A percentile compares a stretch with the other conserved stretches of the same genome.
phyloP scores from a whole-genome alignment of 169 alveolate genomes.

The Haemoproteus tartakovskyi region DNA sequence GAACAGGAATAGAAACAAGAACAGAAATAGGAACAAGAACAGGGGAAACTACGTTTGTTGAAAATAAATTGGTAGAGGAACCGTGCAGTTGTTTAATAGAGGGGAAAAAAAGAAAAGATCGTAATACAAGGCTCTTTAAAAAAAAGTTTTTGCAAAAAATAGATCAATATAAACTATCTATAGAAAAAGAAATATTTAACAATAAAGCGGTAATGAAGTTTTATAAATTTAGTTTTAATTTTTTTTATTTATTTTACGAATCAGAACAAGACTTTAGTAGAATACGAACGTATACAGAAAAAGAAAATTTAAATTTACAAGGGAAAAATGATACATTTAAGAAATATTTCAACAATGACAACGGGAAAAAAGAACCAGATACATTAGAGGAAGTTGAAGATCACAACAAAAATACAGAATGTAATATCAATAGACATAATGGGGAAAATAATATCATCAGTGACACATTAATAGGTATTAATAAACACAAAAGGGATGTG shows the following conservation, averaged over 20 bases:
- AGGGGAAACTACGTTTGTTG: not conserved
- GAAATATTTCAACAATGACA: not conserved
- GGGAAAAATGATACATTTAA: not conserved
- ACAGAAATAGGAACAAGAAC: not conserved
- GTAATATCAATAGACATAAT: not conserved
- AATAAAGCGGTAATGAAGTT: constrained; percentile 34
- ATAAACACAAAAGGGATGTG: constrained; percentile 1
- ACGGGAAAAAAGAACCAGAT: too few relatives aligned
- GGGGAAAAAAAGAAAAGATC: not conserved
- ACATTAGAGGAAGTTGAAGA: not conserved
- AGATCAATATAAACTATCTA: not conserved
- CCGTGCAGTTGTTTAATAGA: not conserved
- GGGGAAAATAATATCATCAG: not conserved
- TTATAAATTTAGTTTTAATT: constrained; percentile 48
- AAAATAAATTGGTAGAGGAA: not conserved
- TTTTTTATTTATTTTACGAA: constrained; percentile 52
- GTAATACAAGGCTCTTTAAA: too few relatives aligned
- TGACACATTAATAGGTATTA: not conserved
- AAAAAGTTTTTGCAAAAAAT: not conserved
- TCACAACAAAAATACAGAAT: not conserved
- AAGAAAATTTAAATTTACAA: constrained; percentile 7
- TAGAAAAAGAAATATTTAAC: constrained; percentile 37
- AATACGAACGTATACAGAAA: constrained; percentile 40
- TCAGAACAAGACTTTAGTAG: constrained; percentile 43
- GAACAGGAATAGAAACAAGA: not conserved